Percentiles rank a stretch among this genome's conserved stretches.
phyloP scores from a whole-genome alignment of 306 rosid genomes.

The Betula pendula region DNA sequence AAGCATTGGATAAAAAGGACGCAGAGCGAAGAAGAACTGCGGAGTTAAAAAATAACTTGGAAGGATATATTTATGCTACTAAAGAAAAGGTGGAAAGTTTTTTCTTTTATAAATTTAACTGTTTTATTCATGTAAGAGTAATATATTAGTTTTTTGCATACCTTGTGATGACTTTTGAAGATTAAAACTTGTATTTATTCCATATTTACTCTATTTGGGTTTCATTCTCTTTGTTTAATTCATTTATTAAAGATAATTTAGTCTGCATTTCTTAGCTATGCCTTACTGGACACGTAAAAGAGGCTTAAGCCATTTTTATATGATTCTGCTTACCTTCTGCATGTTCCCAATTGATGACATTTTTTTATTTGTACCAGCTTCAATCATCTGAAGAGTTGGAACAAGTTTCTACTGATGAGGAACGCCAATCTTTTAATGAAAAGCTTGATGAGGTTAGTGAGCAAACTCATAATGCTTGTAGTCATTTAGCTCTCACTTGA shows the following conservation, averaged over 20 bases:
- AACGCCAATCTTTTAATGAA: constrained; percentile 69
- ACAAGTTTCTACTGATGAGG: constrained; percentile 70
- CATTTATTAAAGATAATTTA: background rate
- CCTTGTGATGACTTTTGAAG: background rate
- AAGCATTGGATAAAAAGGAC: constrained; percentile 81
- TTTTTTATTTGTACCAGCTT: constrained; percentile 52
- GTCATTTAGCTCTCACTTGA: background rate
- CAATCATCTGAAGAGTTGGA: constrained; percentile 72
- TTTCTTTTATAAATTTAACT: background rate
- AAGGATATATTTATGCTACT: constrained; percentile 84
- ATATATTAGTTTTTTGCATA: background rate
- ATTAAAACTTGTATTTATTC: background rate
- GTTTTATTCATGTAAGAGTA: background rate
- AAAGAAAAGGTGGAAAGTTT: constrained; percentile 83
- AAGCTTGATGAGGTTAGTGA: constrained; percentile 84
- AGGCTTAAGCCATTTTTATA: background rate
- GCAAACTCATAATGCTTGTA: background rate
- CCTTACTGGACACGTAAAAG: background rate
- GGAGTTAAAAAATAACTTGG: constrained; percentile 84
- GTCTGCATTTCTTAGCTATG: background rate
- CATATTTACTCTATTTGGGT: background rate
- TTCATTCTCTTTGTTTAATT: background rate
- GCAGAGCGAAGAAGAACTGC: constrained; percentile 94
- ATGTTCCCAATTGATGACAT: constrained; percentile 7
- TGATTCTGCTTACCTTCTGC: background rate